A percentile compares a stretch with the other conserved stretches of the same genome.
These are phyloP conservation scores for Ailanthus altissimus DNA, from an alignment of 345 rosid genomes.

Conservation along the genomic window DNA sequence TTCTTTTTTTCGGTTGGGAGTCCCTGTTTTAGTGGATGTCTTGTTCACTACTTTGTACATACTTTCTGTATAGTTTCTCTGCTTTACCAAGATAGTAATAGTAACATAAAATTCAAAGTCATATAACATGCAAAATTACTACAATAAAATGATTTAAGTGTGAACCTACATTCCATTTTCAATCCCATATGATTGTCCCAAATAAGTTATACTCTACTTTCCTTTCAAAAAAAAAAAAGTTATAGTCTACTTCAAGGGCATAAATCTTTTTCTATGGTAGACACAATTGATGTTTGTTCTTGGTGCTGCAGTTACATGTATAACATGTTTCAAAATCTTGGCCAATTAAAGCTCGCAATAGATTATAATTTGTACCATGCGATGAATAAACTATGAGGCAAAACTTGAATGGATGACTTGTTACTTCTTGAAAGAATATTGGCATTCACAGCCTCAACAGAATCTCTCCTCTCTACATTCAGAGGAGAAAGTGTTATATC, in stretches of 20 bases:
- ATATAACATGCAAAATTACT: background rate
- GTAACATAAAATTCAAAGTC: background rate
- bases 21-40: background rate
- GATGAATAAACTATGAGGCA: conserved; percentile 19
- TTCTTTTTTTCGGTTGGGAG: background rate
- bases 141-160: background rate
- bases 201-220: background rate
- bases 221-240: too few relatives aligned
- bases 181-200: background rate
- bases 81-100: too few relatives aligned
- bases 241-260: background rate
- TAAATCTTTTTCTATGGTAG: background rate
- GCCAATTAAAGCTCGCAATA: conserved; percentile 11
- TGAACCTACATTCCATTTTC: background rate
- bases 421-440: conserved; percentile 16
- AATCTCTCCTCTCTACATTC: conserved; percentile 18
- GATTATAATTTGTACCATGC: conserved; percentile 6
- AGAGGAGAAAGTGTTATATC: conserved; percentile 14
- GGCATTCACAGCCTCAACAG: conserved; percentile 17
- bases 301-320: background rate
- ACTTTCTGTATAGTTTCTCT: background rate
- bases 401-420: conserved; percentile 15
- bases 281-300: background rate
- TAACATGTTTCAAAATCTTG: background rate
- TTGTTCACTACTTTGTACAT: background rate